Evolutionary conservation across 441 rosid species (phyloP).

Genomic region (Populus trichocarpa): DNA sequence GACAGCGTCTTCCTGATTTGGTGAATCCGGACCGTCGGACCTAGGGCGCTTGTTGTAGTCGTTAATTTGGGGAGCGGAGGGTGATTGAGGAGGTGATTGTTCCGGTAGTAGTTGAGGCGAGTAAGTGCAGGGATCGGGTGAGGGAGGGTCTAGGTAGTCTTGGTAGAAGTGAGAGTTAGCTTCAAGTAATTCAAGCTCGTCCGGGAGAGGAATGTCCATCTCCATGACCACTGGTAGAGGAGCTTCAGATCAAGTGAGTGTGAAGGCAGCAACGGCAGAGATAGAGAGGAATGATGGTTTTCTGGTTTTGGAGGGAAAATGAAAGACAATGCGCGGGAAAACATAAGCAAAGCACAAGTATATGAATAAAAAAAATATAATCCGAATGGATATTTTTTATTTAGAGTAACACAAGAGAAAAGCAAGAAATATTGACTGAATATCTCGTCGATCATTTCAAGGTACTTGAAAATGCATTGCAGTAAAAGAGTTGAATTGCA

Average conservation of each 20-base stretch:
- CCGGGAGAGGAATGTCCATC: conserved; percentile 62
- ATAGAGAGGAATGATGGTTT: neutral
- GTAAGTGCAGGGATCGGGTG: conserved; percentile 22
- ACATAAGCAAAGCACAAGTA: too few species aligned
- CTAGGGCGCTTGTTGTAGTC: conserved; percentile 49
- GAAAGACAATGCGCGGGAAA: conserved; percentile 8
- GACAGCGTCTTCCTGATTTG: conserved; percentile 19
- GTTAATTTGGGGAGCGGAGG: conserved; percentile 18
- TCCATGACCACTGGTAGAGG: conserved; percentile 46
- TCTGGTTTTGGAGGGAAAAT: conserved; percentile 29
- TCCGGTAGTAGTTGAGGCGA: conserved; percentile 15
- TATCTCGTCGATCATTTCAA: too few species aligned
- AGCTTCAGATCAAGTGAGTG: neutral
- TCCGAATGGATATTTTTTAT: too few species aligned
- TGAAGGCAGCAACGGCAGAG: neutral
- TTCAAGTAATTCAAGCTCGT: conserved; percentile 94
- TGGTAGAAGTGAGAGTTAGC: conserved; percentile 51
- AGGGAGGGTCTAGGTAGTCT: conserved; percentile 38
- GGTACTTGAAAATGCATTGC: too few species aligned
- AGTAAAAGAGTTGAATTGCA: too few species aligned
- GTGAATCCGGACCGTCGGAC: conserved; percentile 26
- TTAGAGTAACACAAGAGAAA: too few species aligned
- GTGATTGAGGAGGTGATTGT: conserved; percentile 31
- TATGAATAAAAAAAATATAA: too few species aligned
- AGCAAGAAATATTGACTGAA: too few species aligned